These are phyloP conservation scores for Acanthamoeba lenticulata DNA, from an alignment of 208 protist species.

Conservation along the genomic window DNA sequence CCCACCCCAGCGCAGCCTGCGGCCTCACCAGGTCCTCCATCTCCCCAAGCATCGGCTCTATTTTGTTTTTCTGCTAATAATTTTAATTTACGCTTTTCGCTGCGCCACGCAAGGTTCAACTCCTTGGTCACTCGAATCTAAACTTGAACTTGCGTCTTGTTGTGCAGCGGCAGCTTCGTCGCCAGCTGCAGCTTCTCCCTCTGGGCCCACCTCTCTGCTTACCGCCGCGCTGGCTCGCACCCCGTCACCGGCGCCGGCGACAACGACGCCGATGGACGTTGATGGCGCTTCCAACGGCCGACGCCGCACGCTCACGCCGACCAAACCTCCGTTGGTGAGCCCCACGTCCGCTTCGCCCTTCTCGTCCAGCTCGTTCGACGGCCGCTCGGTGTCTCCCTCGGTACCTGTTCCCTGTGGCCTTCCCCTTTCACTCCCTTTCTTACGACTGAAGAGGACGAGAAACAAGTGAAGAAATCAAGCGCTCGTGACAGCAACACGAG, in stretches of 20 bases:
- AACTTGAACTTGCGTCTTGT: too few relatives aligned
- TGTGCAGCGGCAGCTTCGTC: not conserved
- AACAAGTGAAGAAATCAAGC: not conserved
- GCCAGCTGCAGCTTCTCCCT: not conserved
- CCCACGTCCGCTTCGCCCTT: conserved; percentile 1
- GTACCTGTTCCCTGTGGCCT: not conserved
- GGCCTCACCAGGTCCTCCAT: not conserved
- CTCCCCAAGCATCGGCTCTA: not conserved
- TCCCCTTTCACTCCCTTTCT: not conserved
- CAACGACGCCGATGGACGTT: not conserved
- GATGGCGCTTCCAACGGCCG: not conserved
- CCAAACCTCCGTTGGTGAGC: not conserved
- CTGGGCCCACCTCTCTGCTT: not conserved
- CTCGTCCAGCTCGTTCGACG: not conserved
- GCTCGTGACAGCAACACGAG: not conserved
- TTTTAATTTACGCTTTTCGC: too few relatives aligned
- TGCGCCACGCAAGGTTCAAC: too few relatives aligned
- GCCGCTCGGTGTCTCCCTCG: not conserved
- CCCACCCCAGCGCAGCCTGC: too few relatives aligned
- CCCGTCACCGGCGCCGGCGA: not conserved
- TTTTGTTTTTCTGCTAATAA: too few relatives aligned
- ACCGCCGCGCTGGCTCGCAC: not conserved
- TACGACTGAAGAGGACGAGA: not conserved
- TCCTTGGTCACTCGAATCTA: too few relatives aligned
- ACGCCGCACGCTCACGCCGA: not conserved